Conservation (phyloP, 1,284 basidiomycete species). For the Phaffia rhodozyma region DNA sequence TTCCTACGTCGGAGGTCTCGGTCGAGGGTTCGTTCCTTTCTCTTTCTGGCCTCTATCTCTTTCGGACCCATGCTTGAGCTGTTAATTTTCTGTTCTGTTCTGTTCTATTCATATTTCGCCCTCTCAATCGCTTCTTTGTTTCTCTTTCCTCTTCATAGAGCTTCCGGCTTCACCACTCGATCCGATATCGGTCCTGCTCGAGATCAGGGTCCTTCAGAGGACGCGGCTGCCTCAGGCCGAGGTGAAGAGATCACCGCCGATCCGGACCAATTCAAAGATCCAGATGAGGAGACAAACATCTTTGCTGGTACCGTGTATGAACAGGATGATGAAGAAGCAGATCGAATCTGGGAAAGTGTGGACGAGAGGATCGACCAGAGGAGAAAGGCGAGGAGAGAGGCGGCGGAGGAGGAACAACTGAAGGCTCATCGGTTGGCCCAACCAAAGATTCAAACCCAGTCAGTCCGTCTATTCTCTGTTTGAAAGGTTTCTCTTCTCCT, state of each 20-base stretch:
- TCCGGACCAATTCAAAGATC: slow-evolving; percentile 84
- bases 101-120: background rate
- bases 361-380: slow-evolving; percentile 84
- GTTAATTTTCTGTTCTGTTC: background rate
- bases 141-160: slow-evolving; percentile 40
- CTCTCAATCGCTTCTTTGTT: background rate
- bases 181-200: slow-evolving; percentile 97
- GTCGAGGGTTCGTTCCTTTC: slow-evolving; percentile 56
- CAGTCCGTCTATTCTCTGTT: background rate
- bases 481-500: too few relatives aligned
- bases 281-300: slow-evolving; percentile 91
- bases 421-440: slow-evolving; percentile 34
- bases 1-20: slow-evolving; percentile 90
- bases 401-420: slow-evolving; percentile 31
- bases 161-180: slow-evolving; percentile 94
- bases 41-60: background rate
- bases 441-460: slow-evolving; percentile 33
- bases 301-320: slow-evolving; percentile 95
- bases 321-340: slow-evolving; percentile 94
- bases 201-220: slow-evolving; percentile 45
- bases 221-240: slow-evolving; percentile 62
- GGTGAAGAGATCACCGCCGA: slow-evolving; percentile 79
- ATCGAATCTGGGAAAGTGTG: slow-evolving; percentile 77
- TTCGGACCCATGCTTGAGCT: background rate
- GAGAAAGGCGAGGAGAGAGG: slow-evolving; percentile 54